These are phyloP conservation scores for Leptographium procerum DNA, from an alignment of 2,329 filamentous ascomycete genomes.

Conservation along the genomic window DNA sequence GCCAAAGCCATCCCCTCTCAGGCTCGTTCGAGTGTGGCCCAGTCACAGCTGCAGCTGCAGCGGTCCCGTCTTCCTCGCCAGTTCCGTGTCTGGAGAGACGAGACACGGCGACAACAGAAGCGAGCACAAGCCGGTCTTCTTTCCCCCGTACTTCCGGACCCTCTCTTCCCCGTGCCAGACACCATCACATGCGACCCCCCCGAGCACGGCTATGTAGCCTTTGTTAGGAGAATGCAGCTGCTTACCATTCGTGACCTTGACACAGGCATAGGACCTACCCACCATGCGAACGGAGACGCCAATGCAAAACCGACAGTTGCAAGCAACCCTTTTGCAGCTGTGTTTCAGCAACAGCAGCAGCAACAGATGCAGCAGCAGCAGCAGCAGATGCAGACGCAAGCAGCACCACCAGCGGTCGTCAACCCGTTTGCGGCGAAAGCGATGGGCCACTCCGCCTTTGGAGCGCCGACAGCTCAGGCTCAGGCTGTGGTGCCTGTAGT, in stretches of 20 bases:
- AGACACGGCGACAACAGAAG: too few relatives aligned
- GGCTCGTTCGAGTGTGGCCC: too few relatives aligned
- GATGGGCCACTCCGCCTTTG: neutral
- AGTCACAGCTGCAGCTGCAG: too few relatives aligned
- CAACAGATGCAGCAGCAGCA: neutral
- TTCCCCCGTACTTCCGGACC: neutral
- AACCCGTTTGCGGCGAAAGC: neutral
- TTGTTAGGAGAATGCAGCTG: neutral
- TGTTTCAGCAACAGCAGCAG: neutral
- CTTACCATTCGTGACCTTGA: conserved; percentile 2
- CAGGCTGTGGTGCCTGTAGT: too few relatives aligned
- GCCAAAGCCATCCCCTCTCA: neutral
- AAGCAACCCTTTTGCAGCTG: neutral
- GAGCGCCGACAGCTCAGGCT: too few relatives aligned
- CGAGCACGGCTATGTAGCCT: neutral
- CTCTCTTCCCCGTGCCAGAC: neutral
- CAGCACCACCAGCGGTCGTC: neutral
- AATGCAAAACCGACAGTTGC: neutral
- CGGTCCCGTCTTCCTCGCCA: neutral
- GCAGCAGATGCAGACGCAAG: neutral
- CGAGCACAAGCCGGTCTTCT: neutral
- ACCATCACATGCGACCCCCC: neutral
- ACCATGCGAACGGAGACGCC: neutral
- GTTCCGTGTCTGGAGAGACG: neutral
- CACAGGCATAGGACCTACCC: neutral